Evolutionary conservation across 2,329 filamentous ascomycete genomes (phyloP), one percentile per base, ranked within the genome.

Genomic region (Stagonosporopsis cucurbitacearum): DNA sequence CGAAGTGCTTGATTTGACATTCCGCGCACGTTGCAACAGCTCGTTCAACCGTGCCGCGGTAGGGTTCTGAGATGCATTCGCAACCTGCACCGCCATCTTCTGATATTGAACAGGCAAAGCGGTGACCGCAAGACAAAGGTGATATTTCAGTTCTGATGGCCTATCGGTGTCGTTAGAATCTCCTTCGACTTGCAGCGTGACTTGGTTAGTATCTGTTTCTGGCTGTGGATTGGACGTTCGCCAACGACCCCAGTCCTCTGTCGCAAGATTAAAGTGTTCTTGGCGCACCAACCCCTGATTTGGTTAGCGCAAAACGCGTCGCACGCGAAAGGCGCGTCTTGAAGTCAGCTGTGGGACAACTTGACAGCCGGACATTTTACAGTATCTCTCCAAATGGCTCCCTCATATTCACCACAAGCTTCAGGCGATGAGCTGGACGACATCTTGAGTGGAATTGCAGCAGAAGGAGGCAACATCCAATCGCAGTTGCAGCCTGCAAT

Each of bases 401-500:
- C 59, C 7, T 50, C 26, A 6, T 61, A 60, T 50, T 53, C 59
- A 17, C 55, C 47, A 13, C 43, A 54, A 36, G 23, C 19, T n/a
- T 64, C 65, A 46, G 74, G 77, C 3, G 79, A 83, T 50, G 81
- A 84, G 22, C 77, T 87, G 25, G 86, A 90, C 58, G 87, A 88
- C 46, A 80, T 96, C 9, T 88, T 95, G 65, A 86, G 93, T 66
- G 94, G 94, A 70, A 88, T 92, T 64, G 80, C 87, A 20, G 42
- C 53, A 47, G 62, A 79, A 81, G 56, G 81, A 81, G 78, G 82
- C 41, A 77, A 84, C 50, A 20, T 51, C 13, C 49, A 58, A 22
- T 22, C 60, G 12, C 58, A 63, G 35, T 26, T 58, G 20, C 46
- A 66, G 25, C 36, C 48, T 15, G 28, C 44, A n/a, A 54, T 25